phyloP scores from a whole-genome alignment of 2,329 filamentous ascomycete genomes.

The Venturia asperata region DNA sequence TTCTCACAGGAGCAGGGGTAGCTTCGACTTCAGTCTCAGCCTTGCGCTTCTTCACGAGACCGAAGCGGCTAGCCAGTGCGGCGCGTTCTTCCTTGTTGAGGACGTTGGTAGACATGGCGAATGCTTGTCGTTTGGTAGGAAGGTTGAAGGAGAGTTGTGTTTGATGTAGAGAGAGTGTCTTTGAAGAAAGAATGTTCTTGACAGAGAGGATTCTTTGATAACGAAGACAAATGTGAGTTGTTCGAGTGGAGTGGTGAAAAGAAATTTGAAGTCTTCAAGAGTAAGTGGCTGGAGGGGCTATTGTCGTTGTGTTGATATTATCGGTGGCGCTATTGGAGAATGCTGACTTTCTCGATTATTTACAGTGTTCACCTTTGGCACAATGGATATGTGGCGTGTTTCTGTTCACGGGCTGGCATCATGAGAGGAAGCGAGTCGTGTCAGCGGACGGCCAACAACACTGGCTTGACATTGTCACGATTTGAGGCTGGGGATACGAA shows the following conservation, averaged over 20 bases:
- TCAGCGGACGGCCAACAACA: not conserved
- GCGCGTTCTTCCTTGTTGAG: not conserved
- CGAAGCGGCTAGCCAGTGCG: not conserved
- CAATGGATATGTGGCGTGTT: not conserved
- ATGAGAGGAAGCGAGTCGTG: not conserved
- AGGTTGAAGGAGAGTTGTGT: not conserved
- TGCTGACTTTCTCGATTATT: not conserved
- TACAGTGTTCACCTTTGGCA: not conserved
- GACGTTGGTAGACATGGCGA: not conserved
- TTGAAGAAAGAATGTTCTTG: not conserved
- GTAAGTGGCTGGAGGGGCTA: not conserved
- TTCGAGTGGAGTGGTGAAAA: slow-evolving; percentile 1
- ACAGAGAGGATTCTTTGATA: not conserved
- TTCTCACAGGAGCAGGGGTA: not conserved
- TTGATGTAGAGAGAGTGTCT: not conserved
- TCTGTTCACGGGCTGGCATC: not conserved
- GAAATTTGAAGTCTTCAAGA: not conserved
- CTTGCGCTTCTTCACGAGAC: not conserved
- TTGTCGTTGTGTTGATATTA: not conserved
- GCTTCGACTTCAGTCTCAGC: not conserved
- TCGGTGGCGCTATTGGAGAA: not conserved
- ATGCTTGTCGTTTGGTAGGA: not conserved
- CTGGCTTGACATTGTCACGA: not conserved
- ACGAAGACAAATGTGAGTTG: not conserved
- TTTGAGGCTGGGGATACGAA: not conserved